Conservation (phyloP, 2,329 filamentous ascomycete species). For the Cryphonectria parasitica region DNA sequence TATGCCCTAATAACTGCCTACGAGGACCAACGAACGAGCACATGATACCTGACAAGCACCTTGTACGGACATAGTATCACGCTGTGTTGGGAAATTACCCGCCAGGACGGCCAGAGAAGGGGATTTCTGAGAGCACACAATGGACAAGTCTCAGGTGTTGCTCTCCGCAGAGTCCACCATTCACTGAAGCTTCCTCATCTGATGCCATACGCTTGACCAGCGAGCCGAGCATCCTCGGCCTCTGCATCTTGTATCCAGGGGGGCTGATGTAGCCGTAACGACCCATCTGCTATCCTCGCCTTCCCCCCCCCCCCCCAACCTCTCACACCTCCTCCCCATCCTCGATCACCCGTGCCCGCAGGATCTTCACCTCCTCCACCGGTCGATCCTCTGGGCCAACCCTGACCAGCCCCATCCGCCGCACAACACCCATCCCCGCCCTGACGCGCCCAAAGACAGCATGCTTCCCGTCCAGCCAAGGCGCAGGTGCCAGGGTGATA, state of each 20-base stretch:
- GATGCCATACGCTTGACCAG: neutral
- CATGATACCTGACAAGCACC: neutral
- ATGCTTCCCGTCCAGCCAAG: conserved; percentile 96
- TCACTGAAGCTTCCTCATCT: neutral
- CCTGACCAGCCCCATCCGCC: conserved; percentile 85
- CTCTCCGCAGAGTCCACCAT: neutral
- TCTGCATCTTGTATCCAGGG: neutral
- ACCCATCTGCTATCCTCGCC: neutral
- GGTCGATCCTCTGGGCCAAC: conserved; percentile 82
- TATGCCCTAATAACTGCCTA: neutral
- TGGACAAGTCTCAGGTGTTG: neutral
- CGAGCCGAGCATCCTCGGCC: neutral
- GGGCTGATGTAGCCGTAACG: neutral
- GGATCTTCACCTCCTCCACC: conserved; percentile 78
- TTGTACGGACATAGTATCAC: neutral
- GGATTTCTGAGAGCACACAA: neutral
- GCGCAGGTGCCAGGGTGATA: conserved; percentile 89
- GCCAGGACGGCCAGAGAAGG: neutral
- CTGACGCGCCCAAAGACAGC: conserved; percentile 94
- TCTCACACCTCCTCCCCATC: conserved; percentile 50
- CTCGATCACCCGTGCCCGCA: conserved; percentile 68
- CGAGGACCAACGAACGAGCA: neutral
- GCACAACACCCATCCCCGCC: conserved; percentile 79
- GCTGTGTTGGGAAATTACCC: neutral
- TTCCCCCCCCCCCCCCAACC: neutral